These are phyloP conservation scores for Pseudocercospora vitis DNA, from an alignment of 2,329 filamentous ascomycete species.

Conservation along the genomic window DNA sequence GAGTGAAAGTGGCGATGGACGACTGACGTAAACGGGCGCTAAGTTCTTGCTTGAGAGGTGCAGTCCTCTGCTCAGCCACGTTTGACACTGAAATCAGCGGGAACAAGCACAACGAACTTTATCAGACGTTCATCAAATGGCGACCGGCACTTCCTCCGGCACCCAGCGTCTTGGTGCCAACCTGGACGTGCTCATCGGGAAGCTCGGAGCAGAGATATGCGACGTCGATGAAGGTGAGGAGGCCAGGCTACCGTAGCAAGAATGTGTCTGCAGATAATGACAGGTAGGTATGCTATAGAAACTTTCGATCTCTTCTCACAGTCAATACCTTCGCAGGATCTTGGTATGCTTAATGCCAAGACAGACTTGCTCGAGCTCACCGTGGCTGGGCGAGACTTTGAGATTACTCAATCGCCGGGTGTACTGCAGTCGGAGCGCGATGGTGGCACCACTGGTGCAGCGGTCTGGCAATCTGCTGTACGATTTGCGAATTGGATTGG, in stretches of 20 bases:
- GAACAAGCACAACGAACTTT: no score
- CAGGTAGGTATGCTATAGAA: constrained; percentile 59
- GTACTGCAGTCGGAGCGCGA: constrained; percentile 74
- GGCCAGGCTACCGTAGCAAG: no score
- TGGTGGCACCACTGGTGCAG: constrained; percentile 72
- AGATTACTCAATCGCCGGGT: constrained; percentile 78
- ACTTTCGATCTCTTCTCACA: constrained; percentile 84
- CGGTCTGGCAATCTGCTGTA: constrained; percentile 90
- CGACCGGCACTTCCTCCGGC: no score
- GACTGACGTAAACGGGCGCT: neutral
- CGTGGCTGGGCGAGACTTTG: constrained; percentile 68
- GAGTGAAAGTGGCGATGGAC: no score
- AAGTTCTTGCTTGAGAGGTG: no score
- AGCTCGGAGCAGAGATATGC: constrained; percentile 23
- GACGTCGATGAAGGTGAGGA: constrained; percentile 30
- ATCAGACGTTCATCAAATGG: no score
- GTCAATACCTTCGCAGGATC: constrained; percentile 68
- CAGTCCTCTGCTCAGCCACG: constrained; percentile 2
- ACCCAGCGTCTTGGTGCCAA: no score
- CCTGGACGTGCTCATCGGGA: constrained; percentile 21
- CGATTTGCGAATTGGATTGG: constrained; percentile 78
- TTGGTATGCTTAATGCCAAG: constrained; percentile 80
- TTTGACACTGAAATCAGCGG: constrained; percentile 1
- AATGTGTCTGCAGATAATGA: no score
- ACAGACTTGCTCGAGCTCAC: constrained; percentile 54